phyloP scores from a whole-genome alignment of 2,329 filamentous ascomycete species.

The Ceratocystiopsis brevicomis region DNA sequence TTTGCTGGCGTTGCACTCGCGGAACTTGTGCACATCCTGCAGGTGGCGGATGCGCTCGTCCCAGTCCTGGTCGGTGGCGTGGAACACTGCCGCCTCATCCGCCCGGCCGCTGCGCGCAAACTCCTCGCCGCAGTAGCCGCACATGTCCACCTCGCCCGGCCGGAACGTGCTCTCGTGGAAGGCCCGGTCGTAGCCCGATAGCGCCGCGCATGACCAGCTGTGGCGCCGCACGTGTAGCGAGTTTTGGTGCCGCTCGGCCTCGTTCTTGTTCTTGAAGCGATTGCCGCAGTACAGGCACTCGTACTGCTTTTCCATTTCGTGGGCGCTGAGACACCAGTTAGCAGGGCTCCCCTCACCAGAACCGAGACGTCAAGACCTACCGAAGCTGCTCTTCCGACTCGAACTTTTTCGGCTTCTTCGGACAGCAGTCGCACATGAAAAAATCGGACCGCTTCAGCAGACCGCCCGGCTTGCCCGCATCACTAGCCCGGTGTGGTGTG shows the following conservation, averaged over 20 bases:
- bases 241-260: slow-evolving; percentile 90
- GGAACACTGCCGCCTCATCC: slow-evolving; percentile 13
- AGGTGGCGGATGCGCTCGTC: slow-evolving; percentile 71
- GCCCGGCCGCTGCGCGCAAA: slow-evolving; percentile 39
- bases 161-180: slow-evolving; percentile 64
- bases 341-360: no score
- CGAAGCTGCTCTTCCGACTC: slow-evolving; percentile 65
- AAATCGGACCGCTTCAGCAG: slow-evolving; percentile 27
- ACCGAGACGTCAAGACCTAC: slow-evolving; percentile 32
- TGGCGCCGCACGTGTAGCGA: slow-evolving; percentile 81
- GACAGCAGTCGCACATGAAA: slow-evolving; percentile 78
- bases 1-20: slow-evolving; percentile 94
- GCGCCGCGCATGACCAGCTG: slow-evolving; percentile 90
- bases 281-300: slow-evolving; percentile 84
- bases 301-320: slow-evolving; percentile 93
- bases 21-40: slow-evolving; percentile 84
- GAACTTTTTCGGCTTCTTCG: slow-evolving; percentile 93
- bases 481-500: no score
- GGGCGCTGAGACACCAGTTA: slow-evolving; percentile 36
- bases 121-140: slow-evolving; percentile 90
- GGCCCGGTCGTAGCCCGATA: slow-evolving; percentile 58
- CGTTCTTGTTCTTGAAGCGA: slow-evolving; percentile 97
- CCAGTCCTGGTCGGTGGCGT: slow-evolving; percentile 68
- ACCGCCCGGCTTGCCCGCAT: slow-evolving; percentile 16
- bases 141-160: slow-evolving; percentile 55